Conservation (phyloP, 192 early-diverging fungal genomes). For the Backusella psychrophila region DNA sequence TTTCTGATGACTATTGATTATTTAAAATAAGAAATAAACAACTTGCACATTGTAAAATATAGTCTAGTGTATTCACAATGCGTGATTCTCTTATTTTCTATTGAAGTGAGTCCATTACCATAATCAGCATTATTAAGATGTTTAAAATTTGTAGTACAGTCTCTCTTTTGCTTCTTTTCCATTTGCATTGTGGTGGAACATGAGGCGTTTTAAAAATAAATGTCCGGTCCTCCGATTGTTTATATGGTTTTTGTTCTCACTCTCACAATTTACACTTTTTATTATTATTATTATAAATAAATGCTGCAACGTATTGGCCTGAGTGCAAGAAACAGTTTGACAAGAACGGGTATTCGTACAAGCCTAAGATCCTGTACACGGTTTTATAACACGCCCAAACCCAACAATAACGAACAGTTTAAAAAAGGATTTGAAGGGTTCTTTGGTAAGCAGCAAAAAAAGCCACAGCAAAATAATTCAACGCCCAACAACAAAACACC, state of each 20-base stretch:
- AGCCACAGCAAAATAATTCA: constrained; percentile 15
- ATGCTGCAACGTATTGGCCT: not conserved
- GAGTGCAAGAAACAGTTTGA: not conserved
- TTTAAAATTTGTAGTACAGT: no score
- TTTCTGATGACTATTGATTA: not conserved
- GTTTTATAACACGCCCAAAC: not conserved
- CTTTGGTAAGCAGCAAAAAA: constrained; percentile 45
- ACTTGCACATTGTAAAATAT: no score
- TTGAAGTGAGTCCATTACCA: no score
- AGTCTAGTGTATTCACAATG: no score
- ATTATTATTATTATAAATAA: not conserved
- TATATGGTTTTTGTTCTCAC: not conserved
- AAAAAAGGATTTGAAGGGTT: constrained; percentile 71
- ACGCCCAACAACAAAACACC: constrained; percentile 21
- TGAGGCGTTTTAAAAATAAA: not conserved
- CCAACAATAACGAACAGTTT: not conserved
- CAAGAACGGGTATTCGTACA: not conserved
- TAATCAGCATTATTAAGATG: no score
- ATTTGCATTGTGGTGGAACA: not conserved
- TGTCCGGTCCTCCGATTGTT: not conserved
- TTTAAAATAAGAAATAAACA: no score
- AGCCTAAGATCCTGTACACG: not conserved
- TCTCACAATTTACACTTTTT: not conserved
- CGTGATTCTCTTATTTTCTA: no score
- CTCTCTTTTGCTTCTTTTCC: not conserved